Evolutionary conservation across 805 yeast genomes (phyloP).

Genomic region (Spathaspora sp.): DNA sequence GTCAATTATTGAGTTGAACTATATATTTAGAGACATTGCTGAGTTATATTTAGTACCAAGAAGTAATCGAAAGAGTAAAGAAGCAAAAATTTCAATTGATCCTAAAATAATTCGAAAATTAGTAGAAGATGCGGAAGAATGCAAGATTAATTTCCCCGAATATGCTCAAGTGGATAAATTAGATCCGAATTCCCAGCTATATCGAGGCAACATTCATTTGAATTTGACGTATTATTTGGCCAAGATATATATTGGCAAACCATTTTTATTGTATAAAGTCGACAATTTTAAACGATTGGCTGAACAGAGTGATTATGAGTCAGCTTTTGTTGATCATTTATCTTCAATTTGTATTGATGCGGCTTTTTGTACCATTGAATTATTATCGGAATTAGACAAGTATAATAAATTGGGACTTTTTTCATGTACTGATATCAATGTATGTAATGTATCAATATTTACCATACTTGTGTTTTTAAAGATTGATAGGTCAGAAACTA

Average conservation of each 20-base stretch:
- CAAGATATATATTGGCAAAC: conserved; percentile 15
- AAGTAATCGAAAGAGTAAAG: conserved; percentile 1
- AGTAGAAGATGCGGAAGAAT: conserved; percentile 7
- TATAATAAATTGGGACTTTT: conserved; percentile 11
- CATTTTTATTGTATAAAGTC: conserved; percentile 12
- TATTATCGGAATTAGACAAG: conserved; percentile 11
- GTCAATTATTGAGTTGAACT: conserved; percentile 9
- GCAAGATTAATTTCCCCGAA: conserved; percentile 7
- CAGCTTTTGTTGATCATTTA: conserved; percentile 11
- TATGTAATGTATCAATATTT: conserved; percentile 12
- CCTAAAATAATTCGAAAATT: conserved; percentile 7
- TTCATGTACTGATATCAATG: conserved; percentile 13
- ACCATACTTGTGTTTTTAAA: conserved; percentile 11
- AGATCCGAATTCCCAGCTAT: conserved; percentile 6
- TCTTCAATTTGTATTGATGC: conserved; percentile 14
- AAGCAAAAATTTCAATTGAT: conserved; percentile 5
- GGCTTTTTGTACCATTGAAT: conserved; percentile 11
- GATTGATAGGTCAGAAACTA: conserved; percentile 12
- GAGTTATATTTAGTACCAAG: conserved; percentile 4
- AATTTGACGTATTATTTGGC: conserved; percentile 12
- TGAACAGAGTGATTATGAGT: conserved; percentile 6
- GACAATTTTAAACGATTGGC: conserved; percentile 8
- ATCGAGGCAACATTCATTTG: conserved; percentile 11
- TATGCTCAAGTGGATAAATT: conserved; percentile 5
- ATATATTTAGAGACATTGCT: conserved; percentile 11